Base-by-base conservation (phyloP, 1,139 yeast genomes). In the Lodderomyces jiufengensis region DNA sequence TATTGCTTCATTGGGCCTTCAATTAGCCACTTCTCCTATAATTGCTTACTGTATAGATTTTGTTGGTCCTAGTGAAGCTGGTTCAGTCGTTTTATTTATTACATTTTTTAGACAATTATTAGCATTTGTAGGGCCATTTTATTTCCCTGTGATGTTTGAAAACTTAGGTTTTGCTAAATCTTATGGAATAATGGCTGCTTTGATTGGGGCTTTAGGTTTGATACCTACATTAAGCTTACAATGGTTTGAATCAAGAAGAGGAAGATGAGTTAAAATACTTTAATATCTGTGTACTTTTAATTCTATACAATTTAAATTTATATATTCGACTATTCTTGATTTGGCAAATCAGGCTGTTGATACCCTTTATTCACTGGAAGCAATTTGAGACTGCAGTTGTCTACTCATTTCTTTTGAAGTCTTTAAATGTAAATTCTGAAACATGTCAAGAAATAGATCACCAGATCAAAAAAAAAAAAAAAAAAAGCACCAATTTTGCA, bases 101-200 rank as follows among this genome's bases (percentile, higher is more conserved):
- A 50, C 52, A 3, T 37, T 47, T 9, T 30, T 50, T 9, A 37
- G 55, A 28, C 53, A 49, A 33, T 27, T 43, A 5, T 33, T 44
- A 14, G 53, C 53, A 11, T 50, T 50, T 29, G 39, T 49, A 15
- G 54, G 54, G 9, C 55, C 54, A 10, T 50, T 50, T 36, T 50
- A 48, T 35, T 49, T 43, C 14, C 55, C 54, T 3, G 33, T 32
- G 6, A 50, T 50, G 55, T 40, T 49, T 26, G 44, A 41, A 16
- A 25, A 40, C 20, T 24, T 51, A 12, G 47, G 49, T 10, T 47
- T 46, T 24, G 36, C 37, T 14, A 45, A 42, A 20, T 43, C 53
- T 1, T 49, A 46, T 37, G 41, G 52, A n/a, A 26, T 45, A 9
- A 38, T 50, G 37, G 52, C 52, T 2, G 51, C 41, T 2, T 32